Evolutionary conservation across 257 asterid species (phyloP), one percentile per base, ranked within the genome.

Genomic region (Petrea volubilis): DNA sequence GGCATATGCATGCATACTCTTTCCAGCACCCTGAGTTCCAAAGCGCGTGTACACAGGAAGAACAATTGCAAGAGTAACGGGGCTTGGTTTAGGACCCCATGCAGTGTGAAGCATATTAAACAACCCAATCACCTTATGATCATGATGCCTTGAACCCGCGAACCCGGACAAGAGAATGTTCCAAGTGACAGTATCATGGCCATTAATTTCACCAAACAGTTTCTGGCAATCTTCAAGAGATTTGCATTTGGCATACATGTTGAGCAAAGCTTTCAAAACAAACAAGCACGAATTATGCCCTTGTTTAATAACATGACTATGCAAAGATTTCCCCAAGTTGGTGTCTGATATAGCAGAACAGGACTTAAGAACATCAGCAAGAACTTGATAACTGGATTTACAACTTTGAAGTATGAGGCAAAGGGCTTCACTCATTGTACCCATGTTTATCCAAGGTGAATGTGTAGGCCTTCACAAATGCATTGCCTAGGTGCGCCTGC

Each of bases 171-270:
- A 77, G 28, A 87, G 74, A 72, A 89, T 92, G 79, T 92, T 92
- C 96, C 97, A 92, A 59, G 57, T 76, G 63, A 92, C 96, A 4
- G 82, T 83, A 78, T 92, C 97, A 9, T 55, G 75, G 63, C 14
- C 62, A 24, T 70, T 60, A 14, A 76, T 64, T 70, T 79, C 89
- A 71, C 60, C 75, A 55, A 92, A 86, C 74, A 87, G 71, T 4
- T 86, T 61, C 74, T 69, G 80, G 74, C 87, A 86, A 60, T 92
- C 93, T 65, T 77, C 88, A 8, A 84, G 79, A 78, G 77, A 86
- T 57, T 79, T 83, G 81, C 90, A 89, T 67, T 92, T 92, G 12
- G 93, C 96, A 79, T 92, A 92, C 96, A 89, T 76, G 75, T 92
- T 92, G 82, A 89, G 96, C 80, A 89, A 66, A 11, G 92, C 82